Percentiles rank a stretch among this genome's conserved stretches.
Evolutionary conservation across 1,284 basidiomycete species (phyloP).

Genomic region (Cystobasidium slooffiae): DNA sequence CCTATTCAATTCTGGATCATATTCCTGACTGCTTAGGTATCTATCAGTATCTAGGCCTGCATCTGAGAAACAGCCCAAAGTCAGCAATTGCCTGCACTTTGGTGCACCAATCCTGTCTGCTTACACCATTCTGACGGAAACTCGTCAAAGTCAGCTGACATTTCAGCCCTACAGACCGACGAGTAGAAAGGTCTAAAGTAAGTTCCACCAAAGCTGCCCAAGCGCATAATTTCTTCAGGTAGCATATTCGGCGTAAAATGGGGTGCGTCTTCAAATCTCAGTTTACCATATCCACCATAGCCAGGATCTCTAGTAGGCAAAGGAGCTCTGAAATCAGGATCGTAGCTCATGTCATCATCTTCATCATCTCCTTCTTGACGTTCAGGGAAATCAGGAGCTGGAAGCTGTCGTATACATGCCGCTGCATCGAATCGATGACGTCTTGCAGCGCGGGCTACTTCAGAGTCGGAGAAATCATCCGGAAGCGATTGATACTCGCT

Average conservation of each 20-base stretch:
- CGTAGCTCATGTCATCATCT: background rate
- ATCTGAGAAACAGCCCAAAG: background rate
- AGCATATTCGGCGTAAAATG: constrained; percentile 40
- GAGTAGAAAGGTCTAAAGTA: constrained; percentile 37
- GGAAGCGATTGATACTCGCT: constrained; percentile 30
- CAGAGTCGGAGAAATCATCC: constrained; percentile 37
- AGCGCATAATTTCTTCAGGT: constrained; percentile 36
- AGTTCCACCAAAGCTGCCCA: constrained; percentile 39
- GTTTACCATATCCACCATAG: constrained; percentile 29
- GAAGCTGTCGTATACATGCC: constrained; percentile 20
- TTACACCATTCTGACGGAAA: constrained; percentile 39
- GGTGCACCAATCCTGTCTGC: background rate
- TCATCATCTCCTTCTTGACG: constrained; percentile 16
- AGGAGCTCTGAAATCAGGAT: constrained; percentile 41
- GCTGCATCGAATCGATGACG: background rate
- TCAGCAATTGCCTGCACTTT: background rate
- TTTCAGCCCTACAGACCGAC: background rate
- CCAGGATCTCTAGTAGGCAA: constrained; percentile 25
- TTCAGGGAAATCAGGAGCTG: constrained; percentile 25
- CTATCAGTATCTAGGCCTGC: constrained; percentile 21
- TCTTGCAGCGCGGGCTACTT: constrained; percentile 2
- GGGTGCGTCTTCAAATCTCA: constrained; percentile 38
- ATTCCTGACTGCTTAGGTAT: constrained; percentile 28
- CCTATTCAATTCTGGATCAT: constrained; percentile 37
- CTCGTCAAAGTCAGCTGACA: constrained; percentile 25